Evolutionary conservation across 306 rosid genomes (phyloP).

Genomic region (Erythrophleum fordii): DNA sequence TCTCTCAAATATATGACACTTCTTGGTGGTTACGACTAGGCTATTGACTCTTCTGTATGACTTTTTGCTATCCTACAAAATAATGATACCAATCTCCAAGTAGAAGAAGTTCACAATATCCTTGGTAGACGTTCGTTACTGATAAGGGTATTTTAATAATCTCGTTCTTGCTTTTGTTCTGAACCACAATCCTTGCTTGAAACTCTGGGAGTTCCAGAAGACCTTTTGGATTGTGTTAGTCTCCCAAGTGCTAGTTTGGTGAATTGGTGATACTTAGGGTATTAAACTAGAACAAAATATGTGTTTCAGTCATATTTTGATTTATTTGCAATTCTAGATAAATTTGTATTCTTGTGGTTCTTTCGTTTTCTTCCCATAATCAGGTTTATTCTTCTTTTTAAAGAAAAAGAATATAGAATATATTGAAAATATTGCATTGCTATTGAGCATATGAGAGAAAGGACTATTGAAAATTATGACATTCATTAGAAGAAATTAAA

Average conservation of each 20-base stretch:
- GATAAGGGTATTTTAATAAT: background rate
- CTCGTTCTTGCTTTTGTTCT: background rate
- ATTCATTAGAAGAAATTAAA: too few relatives aligned
- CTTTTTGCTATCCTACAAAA: background rate
- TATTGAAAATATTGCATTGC: background rate
- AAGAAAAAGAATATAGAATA: background rate
- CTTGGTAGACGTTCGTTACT: background rate
- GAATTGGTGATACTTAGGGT: background rate
- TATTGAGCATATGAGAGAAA: background rate
- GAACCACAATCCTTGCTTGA: background rate
- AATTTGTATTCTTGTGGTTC: background rate
- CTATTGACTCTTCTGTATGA: background rate
- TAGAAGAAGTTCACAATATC: background rate
- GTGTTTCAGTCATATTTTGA: background rate
- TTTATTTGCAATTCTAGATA: background rate
- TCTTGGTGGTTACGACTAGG: background rate
- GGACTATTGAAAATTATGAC: background rate
- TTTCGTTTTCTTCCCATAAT: background rate
- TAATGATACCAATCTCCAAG: background rate
- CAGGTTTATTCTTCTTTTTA: background rate
- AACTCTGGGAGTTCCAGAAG: background rate
- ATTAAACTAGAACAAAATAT: background rate
- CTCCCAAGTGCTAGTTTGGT: background rate
- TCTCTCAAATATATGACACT: background rate
- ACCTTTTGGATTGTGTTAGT: background rate